Evolutionary conservation across 805 yeast genomes (phyloP), one percentile per base, ranked within the genome.

Genomic region (Zygotorulaspora florentina): DNA sequence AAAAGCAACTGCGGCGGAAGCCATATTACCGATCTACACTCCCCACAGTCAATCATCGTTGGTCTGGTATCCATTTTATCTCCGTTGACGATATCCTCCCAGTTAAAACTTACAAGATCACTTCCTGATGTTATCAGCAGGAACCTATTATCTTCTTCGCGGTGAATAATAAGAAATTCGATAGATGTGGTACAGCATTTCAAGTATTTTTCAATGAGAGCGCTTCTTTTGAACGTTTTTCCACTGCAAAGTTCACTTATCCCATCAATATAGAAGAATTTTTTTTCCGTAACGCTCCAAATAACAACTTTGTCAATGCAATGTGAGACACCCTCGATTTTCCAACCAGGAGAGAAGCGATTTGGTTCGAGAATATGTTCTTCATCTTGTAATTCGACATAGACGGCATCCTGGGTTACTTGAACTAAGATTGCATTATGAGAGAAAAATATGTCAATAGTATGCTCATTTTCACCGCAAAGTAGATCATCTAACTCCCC

Each of bases 401-500:
- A 38, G 2, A 58, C 39, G 1, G 43, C 28, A 15, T 35, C 36
- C 8, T 34, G 8, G 5, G 59, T 50, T 3, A 58, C 45, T 30
- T 58, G 62, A 27, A 58, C 40, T 27, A 56, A 29, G 16, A 29
- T 46, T 3, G 36, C 41, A 3, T 47, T 34, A 4, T 17, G 41
- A 10, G 55, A 46, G 12, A 53, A 50, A 17, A 48, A 42, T 9
- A 46, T 28, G 2, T 36, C 43, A 3, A 53, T 23, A 16, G 53
- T 46, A 27, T 36, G 42, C 15, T 42, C 38, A n/a, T 13, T 41
- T 13, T 36, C 42, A 17, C 48, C 43, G 16, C 40, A 34, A 7
- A 57, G 30, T 27, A 57, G 34, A 45, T 57, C 60, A 34, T 56
- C 57, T 8, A 59, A 25, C 39, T 56, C 58, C 6, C 39, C 45